Evolutionary conservation across 441 rosid species (phyloP).

Genomic region (Flueggea neowawraea): DNA sequence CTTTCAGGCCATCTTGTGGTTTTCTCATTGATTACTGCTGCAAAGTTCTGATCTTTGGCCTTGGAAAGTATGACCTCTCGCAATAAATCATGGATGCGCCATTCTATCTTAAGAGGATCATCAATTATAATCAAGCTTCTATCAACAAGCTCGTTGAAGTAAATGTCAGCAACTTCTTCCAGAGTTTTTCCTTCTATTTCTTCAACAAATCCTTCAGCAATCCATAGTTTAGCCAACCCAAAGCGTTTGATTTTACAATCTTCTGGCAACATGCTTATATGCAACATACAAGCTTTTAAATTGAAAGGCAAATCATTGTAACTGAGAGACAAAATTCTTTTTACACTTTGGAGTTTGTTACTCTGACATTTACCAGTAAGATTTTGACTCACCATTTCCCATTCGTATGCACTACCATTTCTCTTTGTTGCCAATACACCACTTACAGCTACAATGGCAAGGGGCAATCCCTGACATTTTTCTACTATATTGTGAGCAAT

Average conservation of each 20-base stretch:
- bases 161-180: conserved; percentile 20
- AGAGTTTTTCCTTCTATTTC: conserved; percentile 6
- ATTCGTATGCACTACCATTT: conserved; percentile 19
- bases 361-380: conserved; percentile 21
- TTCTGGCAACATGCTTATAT: conserved; percentile 26
- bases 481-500: conserved; percentile 25
- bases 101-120: conserved; percentile 15
- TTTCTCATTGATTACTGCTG: conserved; percentile 3
- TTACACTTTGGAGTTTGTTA: conserved; percentile 19
- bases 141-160: conserved; percentile 9
- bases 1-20: conserved; percentile 5
- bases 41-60: conserved; percentile 18
- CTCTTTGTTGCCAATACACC: conserved; percentile 34
- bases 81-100: conserved; percentile 19
- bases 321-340: conserved; percentile 25
- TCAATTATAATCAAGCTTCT: conserved; percentile 9
- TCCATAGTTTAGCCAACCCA: conserved; percentile 11
- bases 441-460: conserved; percentile 43
- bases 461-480: conserved; percentile 36
- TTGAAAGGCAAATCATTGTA: conserved; percentile 28
- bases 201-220: conserved; percentile 18
- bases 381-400: conserved; percentile 16
- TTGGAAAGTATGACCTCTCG: conserved; percentile 14
- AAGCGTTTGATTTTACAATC: conserved; percentile 1
- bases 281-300: conserved; percentile 24